Conservation (phyloP, 768 basidiomycete genomes). For the Serendipita sp. region DNA sequence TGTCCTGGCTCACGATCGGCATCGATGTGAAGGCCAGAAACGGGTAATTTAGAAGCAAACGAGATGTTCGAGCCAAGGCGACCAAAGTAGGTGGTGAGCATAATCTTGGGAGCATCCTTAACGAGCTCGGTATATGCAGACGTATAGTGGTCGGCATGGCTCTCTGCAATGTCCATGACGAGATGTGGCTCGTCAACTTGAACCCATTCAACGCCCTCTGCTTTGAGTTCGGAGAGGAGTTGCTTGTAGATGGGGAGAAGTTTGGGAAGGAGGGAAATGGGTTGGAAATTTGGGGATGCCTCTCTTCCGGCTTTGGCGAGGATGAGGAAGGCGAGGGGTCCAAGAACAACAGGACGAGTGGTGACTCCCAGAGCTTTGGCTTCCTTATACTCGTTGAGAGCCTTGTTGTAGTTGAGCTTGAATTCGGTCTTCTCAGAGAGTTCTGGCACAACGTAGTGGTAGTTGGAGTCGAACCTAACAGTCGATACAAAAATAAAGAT, state of each 20-base stretch:
- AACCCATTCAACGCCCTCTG: constrained; percentile 84
- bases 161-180: constrained; percentile 71
- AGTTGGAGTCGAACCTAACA: constrained; percentile 91
- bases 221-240: constrained; percentile 78
- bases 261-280: constrained; percentile 77
- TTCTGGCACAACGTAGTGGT: constrained; percentile 97
- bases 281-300: constrained; percentile 69
- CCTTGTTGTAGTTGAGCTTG: constrained; percentile 93
- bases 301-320: constrained; percentile 86
- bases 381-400: constrained; percentile 85
- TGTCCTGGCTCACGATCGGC: constrained; percentile 86
- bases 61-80: constrained; percentile 86
- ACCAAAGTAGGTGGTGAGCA: constrained; percentile 92
- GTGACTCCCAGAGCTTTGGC: constrained; percentile 76
- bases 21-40: constrained; percentile 92
- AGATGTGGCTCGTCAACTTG: constrained; percentile 97
- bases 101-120: constrained; percentile 75
- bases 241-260: constrained; percentile 85
- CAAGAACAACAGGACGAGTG: constrained; percentile 92
- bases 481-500: neutral
- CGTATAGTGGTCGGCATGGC: constrained; percentile 64
- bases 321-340: constrained; percentile 87
- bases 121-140: constrained; percentile 68
- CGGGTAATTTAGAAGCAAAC: constrained; percentile 80
- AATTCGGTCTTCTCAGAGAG: constrained; percentile 81